These are phyloP conservation scores for Beauveria sp. DNA, from an alignment of 2,329 filamentous ascomycete genomes.

Conservation along the genomic window DNA sequence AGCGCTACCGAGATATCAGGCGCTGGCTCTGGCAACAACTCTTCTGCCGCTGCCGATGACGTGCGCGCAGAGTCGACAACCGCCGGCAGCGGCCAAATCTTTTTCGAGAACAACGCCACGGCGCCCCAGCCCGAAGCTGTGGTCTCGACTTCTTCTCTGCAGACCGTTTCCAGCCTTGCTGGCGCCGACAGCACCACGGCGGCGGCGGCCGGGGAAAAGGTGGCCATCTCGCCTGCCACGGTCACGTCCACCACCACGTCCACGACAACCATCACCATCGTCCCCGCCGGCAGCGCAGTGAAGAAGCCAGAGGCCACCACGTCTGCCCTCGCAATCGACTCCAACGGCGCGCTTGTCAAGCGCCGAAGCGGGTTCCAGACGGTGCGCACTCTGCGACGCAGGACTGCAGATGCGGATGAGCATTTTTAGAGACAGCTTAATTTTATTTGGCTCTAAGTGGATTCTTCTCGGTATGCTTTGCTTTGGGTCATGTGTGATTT, in stretches of 20 bases:
- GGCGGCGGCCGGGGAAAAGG: not conserved
- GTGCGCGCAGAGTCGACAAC: too few species aligned
- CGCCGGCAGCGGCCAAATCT: too few species aligned
- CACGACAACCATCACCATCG: not conserved
- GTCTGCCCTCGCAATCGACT: not conserved
- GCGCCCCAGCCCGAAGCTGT: too few species aligned
- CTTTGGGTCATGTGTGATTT: not conserved
- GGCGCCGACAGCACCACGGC: not conserved
- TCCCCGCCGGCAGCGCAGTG: not conserved
- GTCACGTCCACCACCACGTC: too few species aligned
- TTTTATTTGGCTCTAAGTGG: not conserved
- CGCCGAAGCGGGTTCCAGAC: constrained; percentile 6
- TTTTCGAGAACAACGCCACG: not conserved
- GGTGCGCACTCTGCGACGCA: not conserved
- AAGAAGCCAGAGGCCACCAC: not conserved
- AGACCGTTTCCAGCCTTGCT: not conserved
- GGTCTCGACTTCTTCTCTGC: not conserved
- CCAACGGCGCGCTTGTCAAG: not conserved
- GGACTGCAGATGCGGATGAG: not conserved
- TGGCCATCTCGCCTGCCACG: not conserved
- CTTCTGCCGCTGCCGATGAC: too few species aligned
- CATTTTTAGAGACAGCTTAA: not conserved
- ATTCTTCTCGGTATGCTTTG: not conserved
- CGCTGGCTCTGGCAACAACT: too few species aligned
- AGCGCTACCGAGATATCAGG: not conserved